Conservation (phyloP, 306 rosid genomes). For the Corylus avellana region DNA sequence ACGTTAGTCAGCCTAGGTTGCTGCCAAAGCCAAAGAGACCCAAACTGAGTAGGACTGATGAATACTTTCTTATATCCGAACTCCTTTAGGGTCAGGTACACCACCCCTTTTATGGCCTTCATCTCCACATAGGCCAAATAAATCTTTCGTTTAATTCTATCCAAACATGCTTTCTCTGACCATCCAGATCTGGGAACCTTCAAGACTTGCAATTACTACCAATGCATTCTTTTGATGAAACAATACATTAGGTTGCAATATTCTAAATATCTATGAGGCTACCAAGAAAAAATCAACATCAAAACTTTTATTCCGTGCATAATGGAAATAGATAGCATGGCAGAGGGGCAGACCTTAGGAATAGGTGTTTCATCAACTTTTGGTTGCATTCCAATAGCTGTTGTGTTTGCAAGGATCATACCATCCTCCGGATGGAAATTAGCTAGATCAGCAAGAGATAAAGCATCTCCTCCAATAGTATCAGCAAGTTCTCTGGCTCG, state of each 20-base stretch:
- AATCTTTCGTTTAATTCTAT: background rate
- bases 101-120: background rate
- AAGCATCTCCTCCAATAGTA: constrained; percentile 72
- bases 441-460: constrained; percentile 71
- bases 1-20: background rate
- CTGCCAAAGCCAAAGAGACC: background rate
- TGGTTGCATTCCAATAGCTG: constrained; percentile 96
- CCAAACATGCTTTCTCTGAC: background rate
- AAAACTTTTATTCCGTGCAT: constrained; percentile 4
- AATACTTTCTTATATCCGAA: background rate
- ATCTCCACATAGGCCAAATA: background rate
- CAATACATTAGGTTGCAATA: background rate
- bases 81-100: too few relatives aligned
- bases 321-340: constrained; percentile 21
- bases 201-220: background rate
- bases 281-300: constrained; percentile 14
- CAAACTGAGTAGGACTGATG: background rate
- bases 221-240: background rate
- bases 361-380: constrained; percentile 81
- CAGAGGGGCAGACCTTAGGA: constrained; percentile 63
- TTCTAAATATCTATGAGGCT: background rate
- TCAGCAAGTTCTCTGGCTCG: constrained; percentile 90
- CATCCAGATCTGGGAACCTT: background rate
- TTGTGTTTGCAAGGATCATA: constrained; percentile 92
- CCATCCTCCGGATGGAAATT: constrained; percentile 79